Evolutionary conservation across 768 basidiomycete genomes (phyloP).

Genomic region (Tylopilus balloui): DNA sequence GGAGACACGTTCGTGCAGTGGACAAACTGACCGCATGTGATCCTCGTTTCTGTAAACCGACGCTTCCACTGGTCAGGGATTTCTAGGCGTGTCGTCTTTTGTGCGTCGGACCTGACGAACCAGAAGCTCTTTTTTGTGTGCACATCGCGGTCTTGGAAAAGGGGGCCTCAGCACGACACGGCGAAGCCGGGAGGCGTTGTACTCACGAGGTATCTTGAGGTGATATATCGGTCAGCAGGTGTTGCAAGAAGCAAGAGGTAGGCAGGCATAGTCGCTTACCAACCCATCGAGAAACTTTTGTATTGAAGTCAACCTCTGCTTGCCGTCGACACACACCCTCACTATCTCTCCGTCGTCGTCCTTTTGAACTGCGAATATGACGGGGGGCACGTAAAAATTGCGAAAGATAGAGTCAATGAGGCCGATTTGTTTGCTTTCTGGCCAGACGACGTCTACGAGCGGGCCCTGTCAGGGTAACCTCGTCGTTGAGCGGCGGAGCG

Average conservation of each 20-base stretch:
- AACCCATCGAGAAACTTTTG: conserved; percentile 46
- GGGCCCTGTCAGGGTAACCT: conserved; percentile 1
- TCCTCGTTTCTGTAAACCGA: conserved; percentile 49
- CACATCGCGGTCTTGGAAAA: conserved; percentile 48
- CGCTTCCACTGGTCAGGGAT: conserved; percentile 51
- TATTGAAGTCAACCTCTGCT: conserved; percentile 48
- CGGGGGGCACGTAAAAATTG: conserved; percentile 51
- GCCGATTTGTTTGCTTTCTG: conserved; percentile 56
- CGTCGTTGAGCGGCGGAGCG: background rate
- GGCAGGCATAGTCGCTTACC: conserved; percentile 22
- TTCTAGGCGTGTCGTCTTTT: conserved; percentile 42
- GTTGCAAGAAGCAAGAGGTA: background rate
- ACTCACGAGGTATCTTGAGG: conserved; percentile 52
- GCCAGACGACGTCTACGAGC: conserved; percentile 69
- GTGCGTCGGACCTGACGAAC: conserved; percentile 49
- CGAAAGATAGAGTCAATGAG: conserved; percentile 49
- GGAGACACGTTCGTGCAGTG: background rate
- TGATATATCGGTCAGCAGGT: conserved; percentile 7
- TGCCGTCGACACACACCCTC: conserved; percentile 49
- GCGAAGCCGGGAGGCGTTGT: background rate
- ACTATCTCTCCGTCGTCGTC: conserved; percentile 40
- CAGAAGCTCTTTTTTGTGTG: conserved; percentile 59
- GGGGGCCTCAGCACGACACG: conserved; percentile 8
- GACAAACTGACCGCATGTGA: conserved; percentile 59
- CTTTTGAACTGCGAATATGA: conserved; percentile 43